A percentile compares a stretch with the other conserved stretches of the same genome.
These are phyloP conservation scores for Exophiala bonariae DNA, from an alignment of 2,329 filamentous ascomycete genomes.

Conservation along the genomic window DNA sequence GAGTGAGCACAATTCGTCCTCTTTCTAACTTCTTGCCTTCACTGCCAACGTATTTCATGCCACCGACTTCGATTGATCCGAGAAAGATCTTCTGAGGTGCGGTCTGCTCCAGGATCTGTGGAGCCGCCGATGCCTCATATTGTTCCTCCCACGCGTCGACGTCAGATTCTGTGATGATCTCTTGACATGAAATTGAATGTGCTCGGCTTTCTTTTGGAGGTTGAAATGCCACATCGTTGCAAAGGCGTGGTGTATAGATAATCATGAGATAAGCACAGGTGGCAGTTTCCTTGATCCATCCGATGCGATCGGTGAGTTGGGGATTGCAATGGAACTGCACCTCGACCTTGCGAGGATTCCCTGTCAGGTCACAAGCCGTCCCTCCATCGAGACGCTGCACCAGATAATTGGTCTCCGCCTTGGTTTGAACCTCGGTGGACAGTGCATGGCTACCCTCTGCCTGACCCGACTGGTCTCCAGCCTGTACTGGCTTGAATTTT, in stretches of 20 bases:
- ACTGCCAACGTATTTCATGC: constrained; percentile 54
- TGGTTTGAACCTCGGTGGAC: constrained; percentile 70
- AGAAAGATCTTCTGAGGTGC: constrained; percentile 45
- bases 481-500: constrained; percentile 44
- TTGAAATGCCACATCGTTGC: constrained; percentile 81
- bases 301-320: constrained; percentile 72
- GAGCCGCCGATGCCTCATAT: constrained; percentile 30
- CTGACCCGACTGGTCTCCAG: constrained; percentile 28
- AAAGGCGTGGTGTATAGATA: constrained; percentile 83
- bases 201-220: constrained; percentile 76
- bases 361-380: constrained; percentile 83
- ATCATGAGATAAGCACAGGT: constrained; percentile 94
- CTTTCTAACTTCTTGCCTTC: constrained; percentile 59
- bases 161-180: constrained; percentile 64
- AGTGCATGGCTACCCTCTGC: constrained; percentile 28
- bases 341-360: constrained; percentile 77
- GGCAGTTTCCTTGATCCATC: constrained; percentile 88
- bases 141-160: constrained; percentile 43
- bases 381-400: constrained; percentile 79
- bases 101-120: constrained; percentile 33
- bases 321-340: constrained; percentile 78
- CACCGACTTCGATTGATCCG: constrained; percentile 61
- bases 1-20: constrained; percentile 55
- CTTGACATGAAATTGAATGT: constrained; percentile 73
- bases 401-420: constrained; percentile 81